Evolutionary conservation across 768 basidiomycete genomes (phyloP).

Genomic region (Suillus spraguei): DNA sequence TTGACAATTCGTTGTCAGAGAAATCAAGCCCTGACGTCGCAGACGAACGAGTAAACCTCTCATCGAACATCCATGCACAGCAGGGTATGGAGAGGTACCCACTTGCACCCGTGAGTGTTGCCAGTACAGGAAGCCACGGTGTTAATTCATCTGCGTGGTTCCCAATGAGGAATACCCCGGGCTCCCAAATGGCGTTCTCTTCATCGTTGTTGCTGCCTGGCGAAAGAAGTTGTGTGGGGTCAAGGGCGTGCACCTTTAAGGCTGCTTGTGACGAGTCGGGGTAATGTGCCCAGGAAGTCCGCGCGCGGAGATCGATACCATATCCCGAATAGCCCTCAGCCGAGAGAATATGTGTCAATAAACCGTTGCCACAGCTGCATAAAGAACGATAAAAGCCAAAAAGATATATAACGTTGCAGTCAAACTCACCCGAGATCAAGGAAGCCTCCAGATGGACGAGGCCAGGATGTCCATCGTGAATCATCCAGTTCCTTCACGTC

Average conservation of each 20-base stretch:
- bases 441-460: slow-evolving; percentile 83
- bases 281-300: slow-evolving; percentile 85
- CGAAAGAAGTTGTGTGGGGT: slow-evolving; percentile 50
- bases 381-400: neutral
- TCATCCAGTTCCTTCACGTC: slow-evolving; percentile 16
- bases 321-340: slow-evolving; percentile 83
- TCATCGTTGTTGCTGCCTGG: slow-evolving; percentile 8
- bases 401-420: neutral
- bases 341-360: slow-evolving; percentile 85
- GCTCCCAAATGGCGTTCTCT: slow-evolving; percentile 32
- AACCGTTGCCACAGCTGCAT: slow-evolving; percentile 85
- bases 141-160: slow-evolving; percentile 98
- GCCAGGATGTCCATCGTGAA: slow-evolving; percentile 71
- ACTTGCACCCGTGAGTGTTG: slow-evolving; percentile 58
- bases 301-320: slow-evolving; percentile 85
- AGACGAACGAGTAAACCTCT: slow-evolving; percentile 56
- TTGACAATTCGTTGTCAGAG: slow-evolving; percentile 24
- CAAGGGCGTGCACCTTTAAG: slow-evolving; percentile 70
- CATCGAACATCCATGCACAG: slow-evolving; percentile 84
- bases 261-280: slow-evolving; percentile 58
- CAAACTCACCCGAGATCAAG: slow-evolving; percentile 78
- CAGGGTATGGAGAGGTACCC: slow-evolving; percentile 89
- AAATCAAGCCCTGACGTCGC: slow-evolving; percentile 22
- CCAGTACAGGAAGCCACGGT: slow-evolving; percentile 88
- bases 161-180: slow-evolving; percentile 78